Evolutionary conservation across 2,329 filamentous ascomycete species (phyloP).

Genomic region (Talaromyces sp.): DNA sequence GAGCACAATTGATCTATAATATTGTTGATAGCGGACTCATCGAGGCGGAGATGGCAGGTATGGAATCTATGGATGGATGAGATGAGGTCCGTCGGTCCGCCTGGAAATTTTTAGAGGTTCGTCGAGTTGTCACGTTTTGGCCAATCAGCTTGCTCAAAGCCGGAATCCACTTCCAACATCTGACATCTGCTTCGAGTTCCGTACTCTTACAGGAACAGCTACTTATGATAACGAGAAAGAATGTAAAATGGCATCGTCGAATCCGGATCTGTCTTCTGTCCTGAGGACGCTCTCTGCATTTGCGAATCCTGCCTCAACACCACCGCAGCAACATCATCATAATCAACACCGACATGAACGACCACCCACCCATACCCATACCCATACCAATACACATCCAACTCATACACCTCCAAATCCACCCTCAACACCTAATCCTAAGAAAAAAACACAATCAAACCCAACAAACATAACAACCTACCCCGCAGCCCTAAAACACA

Average conservation of each 20-base stretch:
- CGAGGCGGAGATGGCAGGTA: neutral
- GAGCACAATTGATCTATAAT: neutral
- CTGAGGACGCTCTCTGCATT: conserved; percentile 44
- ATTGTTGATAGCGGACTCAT: neutral
- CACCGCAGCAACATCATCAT: conserved; percentile 8
- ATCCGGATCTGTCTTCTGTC: conserved; percentile 42
- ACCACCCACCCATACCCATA: neutral
- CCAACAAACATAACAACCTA: neutral
- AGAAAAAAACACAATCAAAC: neutral
- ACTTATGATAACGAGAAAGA: neutral
- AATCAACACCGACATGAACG: conserved; percentile 1
- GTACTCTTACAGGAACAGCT: neutral
- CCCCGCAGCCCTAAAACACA: conserved; percentile 46
- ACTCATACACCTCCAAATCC: neutral
- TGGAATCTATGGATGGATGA: neutral
- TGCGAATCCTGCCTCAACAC: conserved; percentile 22
- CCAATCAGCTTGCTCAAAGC: neutral
- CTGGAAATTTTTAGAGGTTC: conserved; percentile 16
- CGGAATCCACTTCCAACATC: conserved; percentile 4
- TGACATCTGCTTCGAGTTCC: neutral
- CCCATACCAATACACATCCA: neutral
- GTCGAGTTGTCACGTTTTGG: neutral
- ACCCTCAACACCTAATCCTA: neutral
- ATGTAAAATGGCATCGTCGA: conserved; percentile 19
- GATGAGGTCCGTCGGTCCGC: conserved; percentile 4